Evolutionary conservation across 345 rosid genomes (phyloP).

Genomic region (Gossypium rotundifolium): DNA sequence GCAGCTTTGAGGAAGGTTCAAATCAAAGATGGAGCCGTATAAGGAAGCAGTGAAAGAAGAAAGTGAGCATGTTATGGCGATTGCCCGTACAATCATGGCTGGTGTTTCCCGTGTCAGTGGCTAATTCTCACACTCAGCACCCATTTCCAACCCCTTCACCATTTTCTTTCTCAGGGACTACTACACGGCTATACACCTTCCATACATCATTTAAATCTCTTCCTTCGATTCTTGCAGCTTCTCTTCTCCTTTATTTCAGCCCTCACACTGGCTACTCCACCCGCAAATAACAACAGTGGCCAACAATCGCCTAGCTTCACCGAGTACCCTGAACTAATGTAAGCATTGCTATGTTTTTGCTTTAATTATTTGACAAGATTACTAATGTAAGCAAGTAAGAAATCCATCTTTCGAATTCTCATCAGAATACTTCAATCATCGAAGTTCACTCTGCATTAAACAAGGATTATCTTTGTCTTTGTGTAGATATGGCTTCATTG

Average conservation of each 20-base stretch:
- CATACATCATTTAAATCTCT: slow-evolving; percentile 25
- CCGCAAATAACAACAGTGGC: slow-evolving; percentile 22
- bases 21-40: slow-evolving; percentile 10
- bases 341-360: slow-evolving; percentile 22
- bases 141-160: slow-evolving; percentile 56
- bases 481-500: slow-evolving; percentile 59
- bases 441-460: neutral
- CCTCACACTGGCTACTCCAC: slow-evolving; percentile 40
- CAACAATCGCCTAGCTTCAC: slow-evolving; percentile 38
- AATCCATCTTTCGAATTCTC: neutral
- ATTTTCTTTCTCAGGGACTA: slow-evolving; percentile 40
- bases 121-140: slow-evolving; percentile 22
- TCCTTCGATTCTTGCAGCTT: slow-evolving; percentile 46
- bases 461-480: neutral
- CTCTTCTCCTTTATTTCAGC: slow-evolving; percentile 60
- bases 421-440: neutral
- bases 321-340: slow-evolving; percentile 45
- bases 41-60: slow-evolving; percentile 21
- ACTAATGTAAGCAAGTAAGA: neutral
- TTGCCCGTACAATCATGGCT: slow-evolving; percentile 30
- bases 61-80: slow-evolving; percentile 23
- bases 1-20: slow-evolving; percentile 3
- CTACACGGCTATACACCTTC: slow-evolving; percentile 32
- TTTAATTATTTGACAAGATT: neutral
- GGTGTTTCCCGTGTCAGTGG: slow-evolving; percentile 32